Evolutionary conservation across 257 asterid genomes (phyloP).

Genomic region (Salvia splendens): DNA sequence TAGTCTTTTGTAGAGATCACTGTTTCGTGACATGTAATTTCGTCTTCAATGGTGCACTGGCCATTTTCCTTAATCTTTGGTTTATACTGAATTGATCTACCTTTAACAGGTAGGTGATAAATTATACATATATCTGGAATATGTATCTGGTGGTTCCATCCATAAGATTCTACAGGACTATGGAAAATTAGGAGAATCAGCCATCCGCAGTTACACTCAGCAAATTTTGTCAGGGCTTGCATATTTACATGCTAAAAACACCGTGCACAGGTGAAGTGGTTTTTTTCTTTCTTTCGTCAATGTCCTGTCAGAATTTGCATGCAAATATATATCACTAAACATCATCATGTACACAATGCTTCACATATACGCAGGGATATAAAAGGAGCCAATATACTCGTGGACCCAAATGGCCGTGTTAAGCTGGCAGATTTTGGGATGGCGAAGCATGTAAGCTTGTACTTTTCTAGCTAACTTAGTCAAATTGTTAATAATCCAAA

Average conservation of each 20-base stretch:
- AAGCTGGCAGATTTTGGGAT: constrained; percentile 97
- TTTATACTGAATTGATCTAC: constrained; percentile 31
- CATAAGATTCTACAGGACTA: constrained; percentile 90
- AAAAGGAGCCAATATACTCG: constrained; percentile 98
- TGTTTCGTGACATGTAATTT: constrained; percentile 2
- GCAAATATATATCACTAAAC: neutral
- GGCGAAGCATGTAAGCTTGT: constrained; percentile 93
- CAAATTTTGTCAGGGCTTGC: constrained; percentile 97
- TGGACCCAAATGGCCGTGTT: constrained; percentile 94
- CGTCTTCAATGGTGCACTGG: neutral
- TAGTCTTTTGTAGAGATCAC: constrained; percentile 2
- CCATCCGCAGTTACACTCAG: constrained; percentile 90
- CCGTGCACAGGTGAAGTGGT: constrained; percentile 79
- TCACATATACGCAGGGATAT: constrained; percentile 71
- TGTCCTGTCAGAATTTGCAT: constrained; percentile 30
- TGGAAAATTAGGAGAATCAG: constrained; percentile 90
- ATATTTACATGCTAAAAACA: constrained; percentile 76
- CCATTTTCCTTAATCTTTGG: constrained; percentile 23
- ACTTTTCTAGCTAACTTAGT: constrained; percentile 14
- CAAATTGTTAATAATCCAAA: constrained; percentile 15
- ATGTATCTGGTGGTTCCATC: constrained; percentile 97
- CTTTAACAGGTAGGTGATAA: constrained; percentile 76
- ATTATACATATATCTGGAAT: constrained; percentile 87
- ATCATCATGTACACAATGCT: constrained; percentile 9
- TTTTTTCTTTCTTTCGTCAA: constrained; percentile 20